Base-by-base conservation (phyloP, 2,329 filamentous ascomycete species). In the Aspergillus pseudoterreus region DNA sequence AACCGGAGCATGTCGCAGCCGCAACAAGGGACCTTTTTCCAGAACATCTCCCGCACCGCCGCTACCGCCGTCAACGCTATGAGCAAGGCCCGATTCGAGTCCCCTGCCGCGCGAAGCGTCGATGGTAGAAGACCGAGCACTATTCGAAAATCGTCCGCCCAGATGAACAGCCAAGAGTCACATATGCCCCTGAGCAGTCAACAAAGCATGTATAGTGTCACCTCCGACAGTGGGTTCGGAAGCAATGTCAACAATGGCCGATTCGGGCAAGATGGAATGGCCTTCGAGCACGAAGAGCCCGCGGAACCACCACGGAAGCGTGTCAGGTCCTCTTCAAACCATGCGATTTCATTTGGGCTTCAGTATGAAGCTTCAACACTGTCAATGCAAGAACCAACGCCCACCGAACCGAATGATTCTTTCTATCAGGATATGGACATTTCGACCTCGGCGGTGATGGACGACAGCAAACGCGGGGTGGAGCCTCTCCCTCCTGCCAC, bases 61-160 rank as follows among this genome's bases (percentile, higher is more conserved):
- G 94, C 90, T 4, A 92, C 91, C 63, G 94, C 94, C 24, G 89
- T 99, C 51, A 92, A 91, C 55, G 92, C 94, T 52, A 95, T 99
- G 71, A 96, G 90, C 81, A 96, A 97, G 75, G 92, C 94, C 14
- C 83, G 92, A 11, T 87, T 96, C 62, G 92, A 96, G 68, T 96
- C 92, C 2, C 91, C 92, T 1, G 86, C 82, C 6, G 87, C 87
- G 4, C 79, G 88, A 43, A 72, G 72, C 30, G 84, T 82, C 59
- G 84, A 84, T 8, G 83, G 83, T 2, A 81, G 84, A 21, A 80
- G 85, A 39, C 82, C 87, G 0, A 80, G 85, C 35, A 85, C 86
- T 59, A 87, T 88, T 60, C 85, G 84, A 65, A 82, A 87, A 50
- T 85, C 88, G 61, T 80, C 85, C 4, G 87, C 87, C 48, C 78